Base-by-base conservation (phyloP, 148 eudicot genomes). In the Nyssa sinensis region DNA sequence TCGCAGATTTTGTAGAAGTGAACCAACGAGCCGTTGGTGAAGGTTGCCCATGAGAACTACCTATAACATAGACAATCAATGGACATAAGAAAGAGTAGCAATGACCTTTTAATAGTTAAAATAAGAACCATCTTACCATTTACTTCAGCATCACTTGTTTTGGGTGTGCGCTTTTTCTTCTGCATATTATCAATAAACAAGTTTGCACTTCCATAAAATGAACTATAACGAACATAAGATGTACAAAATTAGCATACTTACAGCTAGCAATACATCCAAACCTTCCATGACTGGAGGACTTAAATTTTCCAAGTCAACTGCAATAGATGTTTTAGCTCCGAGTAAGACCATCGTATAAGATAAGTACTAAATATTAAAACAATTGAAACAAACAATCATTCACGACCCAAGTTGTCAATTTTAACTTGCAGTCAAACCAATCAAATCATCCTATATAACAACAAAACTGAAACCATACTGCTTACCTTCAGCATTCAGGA, bases 261-360 rank as follows among this genome's bases (percentile, higher is more conserved):
- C 97, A 67, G 85, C 81, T 23, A 90, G 71, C 49, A 82, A 75
- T 77, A 69, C 76, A 80, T 80, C 89, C 55, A 93, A 77, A 59
- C 91, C 95, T 41, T 93, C 89, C 97, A 92, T 87, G 60, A 70
- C 57, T 31, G 97, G 93, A 64, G 91, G 95, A 68, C 79, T 75
- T 73, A 93, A 78, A 84, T 78, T 84, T 72, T 88, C 95, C 85
- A 85, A 83, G 49, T 93, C 89, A 83, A 88, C 95, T 90, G 89
- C 78, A 58, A 71, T 59, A 73, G 69, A 63, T 64, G 31, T 53
- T 7, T 25, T 19, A 16, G 6, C 53, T 16, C 12, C 11, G 64
- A 35, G 9, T 10, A 44, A 3, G 21, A 69, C 14, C 37, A 23
- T 32, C 39, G 30, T 13, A n/a, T 44, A 19, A 30, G 5, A 34